Conservation (phyloP, 352 stramenopile genomes). For the Pythium vanterpoolii region DNA sequence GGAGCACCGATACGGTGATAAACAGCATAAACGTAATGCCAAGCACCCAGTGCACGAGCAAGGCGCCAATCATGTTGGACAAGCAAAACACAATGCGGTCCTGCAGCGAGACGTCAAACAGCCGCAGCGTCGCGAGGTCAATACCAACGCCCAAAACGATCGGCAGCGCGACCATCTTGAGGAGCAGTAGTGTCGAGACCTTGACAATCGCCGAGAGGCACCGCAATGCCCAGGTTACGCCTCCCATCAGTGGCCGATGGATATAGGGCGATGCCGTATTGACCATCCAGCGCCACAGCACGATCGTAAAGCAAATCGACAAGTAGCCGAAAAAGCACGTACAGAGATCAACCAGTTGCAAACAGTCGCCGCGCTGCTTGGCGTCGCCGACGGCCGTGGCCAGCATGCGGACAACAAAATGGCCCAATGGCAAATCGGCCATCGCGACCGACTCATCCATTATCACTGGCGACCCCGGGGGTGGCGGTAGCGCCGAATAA, state of each 20-base stretch:
- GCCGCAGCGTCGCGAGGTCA: slow-evolving; percentile 88
- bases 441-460: slow-evolving; percentile 22
- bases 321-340: slow-evolving; percentile 78
- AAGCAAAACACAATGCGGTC: slow-evolving; percentile 82
- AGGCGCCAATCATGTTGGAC: slow-evolving; percentile 86
- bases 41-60: slow-evolving; percentile 96
- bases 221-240: slow-evolving; percentile 72
- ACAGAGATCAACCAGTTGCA: slow-evolving; percentile 83
- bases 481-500: slow-evolving; percentile 40
- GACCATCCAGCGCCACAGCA: slow-evolving; percentile 85
- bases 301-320: slow-evolving; percentile 80
- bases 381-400: slow-evolving; percentile 51
- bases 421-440: slow-evolving; percentile 25
- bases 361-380: slow-evolving; percentile 66
- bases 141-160: slow-evolving; percentile 93
- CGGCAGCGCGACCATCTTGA: slow-evolving; percentile 98
- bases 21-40: slow-evolving; percentile 98
- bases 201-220: slow-evolving; percentile 90
- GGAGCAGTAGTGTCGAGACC: slow-evolving; percentile 92
- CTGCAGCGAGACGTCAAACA: slow-evolving; percentile 84
- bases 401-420: slow-evolving; percentile 55
- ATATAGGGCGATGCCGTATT: slow-evolving; percentile 82
- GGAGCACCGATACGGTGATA: slow-evolving; percentile 94
- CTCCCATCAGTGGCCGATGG: slow-evolving; percentile 75
- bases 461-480: slow-evolving; percentile 20